Evolutionary conservation across 352 stramenopile genomes (phyloP), one percentile per base, ranked within the genome.

Genomic region (Phytopythium vexans): DNA sequence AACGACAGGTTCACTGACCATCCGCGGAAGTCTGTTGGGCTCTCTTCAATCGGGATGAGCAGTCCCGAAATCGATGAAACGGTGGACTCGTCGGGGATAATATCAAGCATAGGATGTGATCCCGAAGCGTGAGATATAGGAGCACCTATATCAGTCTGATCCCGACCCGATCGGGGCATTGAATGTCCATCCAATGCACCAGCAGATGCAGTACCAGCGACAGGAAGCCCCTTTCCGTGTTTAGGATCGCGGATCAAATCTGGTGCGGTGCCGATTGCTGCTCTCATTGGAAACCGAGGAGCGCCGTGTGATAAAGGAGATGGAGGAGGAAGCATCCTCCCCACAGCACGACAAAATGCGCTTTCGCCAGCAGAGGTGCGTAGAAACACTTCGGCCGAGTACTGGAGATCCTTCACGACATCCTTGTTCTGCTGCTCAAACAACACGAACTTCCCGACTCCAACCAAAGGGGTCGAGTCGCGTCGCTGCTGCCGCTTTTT

Each of bases 341-440:
- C 82, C 35, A 92, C 77, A 32, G 74, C 77, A 16, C 77, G 72
- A 60, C 76, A 92, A 54, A 91, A 95, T 7, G 83, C 84, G 49
- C 36, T 66, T 68, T 95, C 83, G 6, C 82, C 80, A 33, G 74
- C 78, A 35, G 70, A 54, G 3, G 77, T 94, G 35, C 82, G 69
- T 11, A 82, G 64, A 51, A 86, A 96, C 3, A 94, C 79, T 54
- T 96, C 86, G 1, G 84, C 85, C 42, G 85, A 91, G 59, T 92
- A 96, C 57, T 94, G 82, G 8, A 96, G 64, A 53, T 96, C 86
- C 58, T 96, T 96, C 49, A 96, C 67, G n/a, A 96, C 80, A 39
- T 96, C 86, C 56, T 94, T 94, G 68, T 94, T 96, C 46, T 94
- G 83, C 52, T 94, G 86, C 50, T 94, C 85, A 54, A 88, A 96